Conservation (phyloP, 306 rosid genomes). For the Cicer cuneatum region DNA sequence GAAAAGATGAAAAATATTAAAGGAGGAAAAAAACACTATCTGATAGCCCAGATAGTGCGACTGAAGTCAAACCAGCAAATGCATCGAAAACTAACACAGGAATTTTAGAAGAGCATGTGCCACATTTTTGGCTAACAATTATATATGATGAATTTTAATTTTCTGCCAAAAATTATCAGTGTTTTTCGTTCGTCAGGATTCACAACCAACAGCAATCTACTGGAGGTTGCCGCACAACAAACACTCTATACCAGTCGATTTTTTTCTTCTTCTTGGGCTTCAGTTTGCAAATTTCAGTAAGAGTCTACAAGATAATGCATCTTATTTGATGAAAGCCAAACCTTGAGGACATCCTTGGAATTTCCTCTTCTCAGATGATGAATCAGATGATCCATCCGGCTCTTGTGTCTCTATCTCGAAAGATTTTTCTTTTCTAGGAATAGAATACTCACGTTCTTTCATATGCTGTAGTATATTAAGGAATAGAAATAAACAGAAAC, state of each 20-base stretch:
- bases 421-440: slow-evolving; percentile 48
- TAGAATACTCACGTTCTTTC: slow-evolving; percentile 51
- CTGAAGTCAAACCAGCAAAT: slow-evolving; percentile 38
- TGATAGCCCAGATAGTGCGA: slow-evolving; percentile 34
- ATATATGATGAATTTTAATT: slow-evolving; percentile 13
- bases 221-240: slow-evolving; percentile 28
- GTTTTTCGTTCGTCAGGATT: slow-evolving; percentile 22
- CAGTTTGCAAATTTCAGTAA: slow-evolving; percentile 33
- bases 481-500: slow-evolving; percentile 53
- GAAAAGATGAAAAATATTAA: slow-evolving; percentile 19
- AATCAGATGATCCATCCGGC: slow-evolving; percentile 57
- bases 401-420: slow-evolving; percentile 49
- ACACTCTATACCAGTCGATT: background rate
- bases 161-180: background rate
- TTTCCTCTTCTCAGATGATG: slow-evolving; percentile 63
- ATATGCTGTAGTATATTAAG: slow-evolving; percentile 69
- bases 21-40: slow-evolving; percentile 31
- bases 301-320: slow-evolving; percentile 38
- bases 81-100: slow-evolving; percentile 34
- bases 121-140: slow-evolving; percentile 1
- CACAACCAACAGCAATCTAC: slow-evolving; percentile 24
- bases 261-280: background rate
- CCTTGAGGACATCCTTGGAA: slow-evolving; percentile 56
- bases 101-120: slow-evolving; percentile 25
- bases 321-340: slow-evolving; percentile 46